Percentiles rank a stretch among this genome's conserved stretches.
Conservation (phyloP, 1,284 basidiomycete genomes). For the Moniliophthora roreri region DNA sequence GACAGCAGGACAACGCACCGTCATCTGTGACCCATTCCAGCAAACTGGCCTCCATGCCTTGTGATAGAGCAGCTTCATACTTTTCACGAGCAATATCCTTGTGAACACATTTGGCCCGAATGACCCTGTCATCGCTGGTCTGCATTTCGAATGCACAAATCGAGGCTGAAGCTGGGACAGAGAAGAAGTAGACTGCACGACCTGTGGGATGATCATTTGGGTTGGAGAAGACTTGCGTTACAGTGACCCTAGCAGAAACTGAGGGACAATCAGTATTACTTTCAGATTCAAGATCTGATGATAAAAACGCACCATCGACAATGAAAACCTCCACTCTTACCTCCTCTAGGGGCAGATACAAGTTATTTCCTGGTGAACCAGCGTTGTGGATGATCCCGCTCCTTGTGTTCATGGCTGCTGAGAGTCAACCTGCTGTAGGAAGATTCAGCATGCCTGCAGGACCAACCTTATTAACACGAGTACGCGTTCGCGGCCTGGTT, state of each 20-base stretch:
- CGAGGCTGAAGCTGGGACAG: slow-evolving; percentile 53
- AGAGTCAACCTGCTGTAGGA: neutral
- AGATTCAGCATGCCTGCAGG: neutral
- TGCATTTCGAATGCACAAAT: slow-evolving; percentile 51
- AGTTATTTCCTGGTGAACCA: slow-evolving; percentile 20
- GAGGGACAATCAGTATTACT: neutral
- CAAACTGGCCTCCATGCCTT: slow-evolving; percentile 44
- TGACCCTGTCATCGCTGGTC: slow-evolving; percentile 34
- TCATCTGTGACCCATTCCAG: slow-evolving; percentile 52
- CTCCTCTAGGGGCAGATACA: slow-evolving; percentile 42
- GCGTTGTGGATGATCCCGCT: slow-evolving; percentile 39
- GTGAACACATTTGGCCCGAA: slow-evolving; percentile 52
- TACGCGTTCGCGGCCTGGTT: neutral
- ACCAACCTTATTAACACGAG: slow-evolving; percentile 15
- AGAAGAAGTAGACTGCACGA: slow-evolving; percentile 57
- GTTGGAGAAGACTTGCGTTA: slow-evolving; percentile 52
- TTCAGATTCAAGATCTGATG: neutral
- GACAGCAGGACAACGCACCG: slow-evolving; percentile 32
- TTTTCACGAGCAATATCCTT: slow-evolving; percentile 41
- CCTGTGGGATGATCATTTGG: slow-evolving; percentile 31
- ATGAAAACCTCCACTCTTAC: slow-evolving; percentile 40
- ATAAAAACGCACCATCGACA: slow-evolving; percentile 41
- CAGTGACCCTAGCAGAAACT: slow-evolving; percentile 51
- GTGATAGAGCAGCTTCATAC: slow-evolving; percentile 40
- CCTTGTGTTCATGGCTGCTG: slow-evolving; percentile 15